These are phyloP conservation scores for Starmera pachycereana DNA, from an alignment of 805 yeast genomes.

Conservation along the genomic window DNA sequence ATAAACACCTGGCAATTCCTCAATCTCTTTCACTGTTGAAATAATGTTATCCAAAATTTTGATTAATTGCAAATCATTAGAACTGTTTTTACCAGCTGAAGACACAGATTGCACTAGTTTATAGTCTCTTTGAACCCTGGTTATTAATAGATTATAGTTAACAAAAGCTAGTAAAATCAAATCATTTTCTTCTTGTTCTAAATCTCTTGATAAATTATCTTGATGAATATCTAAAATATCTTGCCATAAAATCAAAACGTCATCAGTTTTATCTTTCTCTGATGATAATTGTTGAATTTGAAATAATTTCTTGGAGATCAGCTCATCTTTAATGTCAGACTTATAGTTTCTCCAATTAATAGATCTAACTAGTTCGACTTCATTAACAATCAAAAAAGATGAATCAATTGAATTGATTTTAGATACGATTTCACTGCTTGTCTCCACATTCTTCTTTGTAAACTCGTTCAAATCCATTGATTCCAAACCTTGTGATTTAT, in stretches of 20 bases:
- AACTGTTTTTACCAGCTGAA: slow-evolving; percentile 15
- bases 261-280: slow-evolving; percentile 40
- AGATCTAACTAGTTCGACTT: slow-evolving; percentile 29
- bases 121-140: slow-evolving; percentile 66
- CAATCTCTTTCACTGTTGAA: slow-evolving; percentile 44
- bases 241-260: slow-evolving; percentile 53
- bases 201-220: slow-evolving; percentile 44
- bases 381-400: slow-evolving; percentile 11
- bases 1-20: slow-evolving; percentile 86
- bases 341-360: slow-evolving; percentile 49
- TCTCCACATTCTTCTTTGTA: slow-evolving; percentile 33
- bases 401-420: slow-evolving; percentile 25
- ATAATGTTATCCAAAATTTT: slow-evolving; percentile 32
- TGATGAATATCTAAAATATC: slow-evolving; percentile 54
- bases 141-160: slow-evolving; percentile 53
- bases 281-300: slow-evolving; percentile 25
- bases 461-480: slow-evolving; percentile 39
- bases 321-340: slow-evolving; percentile 61
- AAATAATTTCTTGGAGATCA: slow-evolving; percentile 52
- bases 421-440: slow-evolving; percentile 25
- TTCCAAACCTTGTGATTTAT: slow-evolving; percentile 26
- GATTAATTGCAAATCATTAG: slow-evolving; percentile 18
- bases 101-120: slow-evolving; percentile 28
- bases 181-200: slow-evolving; percentile 53
- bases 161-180: slow-evolving; percentile 71